Conservation (phyloP, 495 filamentous ascomycete species). For the Achaetomiella virescens region DNA sequence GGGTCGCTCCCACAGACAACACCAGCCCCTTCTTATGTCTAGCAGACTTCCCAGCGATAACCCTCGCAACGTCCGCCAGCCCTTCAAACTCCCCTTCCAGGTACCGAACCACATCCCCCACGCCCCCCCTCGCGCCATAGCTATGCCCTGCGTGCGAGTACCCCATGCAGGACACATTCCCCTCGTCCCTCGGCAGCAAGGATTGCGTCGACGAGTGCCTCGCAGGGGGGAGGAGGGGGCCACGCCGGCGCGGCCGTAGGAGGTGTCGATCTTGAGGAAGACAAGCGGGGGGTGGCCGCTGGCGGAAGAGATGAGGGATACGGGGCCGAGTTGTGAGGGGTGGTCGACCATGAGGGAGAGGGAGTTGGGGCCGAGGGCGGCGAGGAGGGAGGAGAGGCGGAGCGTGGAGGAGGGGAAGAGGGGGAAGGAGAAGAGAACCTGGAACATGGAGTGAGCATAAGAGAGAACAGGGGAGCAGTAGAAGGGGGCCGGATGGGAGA, state of each 20-base stretch:
- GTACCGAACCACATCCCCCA: slow-evolving; percentile 42
- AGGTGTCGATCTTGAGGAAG: slow-evolving; percentile 76
- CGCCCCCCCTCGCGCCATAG: slow-evolving; percentile 44
- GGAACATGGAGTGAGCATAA: slow-evolving; percentile 72
- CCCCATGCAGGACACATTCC: slow-evolving; percentile 48
- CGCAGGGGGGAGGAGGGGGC: slow-evolving; percentile 45
- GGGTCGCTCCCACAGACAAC: slow-evolving; percentile 79
- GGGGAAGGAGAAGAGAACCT: slow-evolving; percentile 74
- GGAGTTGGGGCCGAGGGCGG: slow-evolving; percentile 43
- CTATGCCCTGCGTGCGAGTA: slow-evolving; percentile 79
- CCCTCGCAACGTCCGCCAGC: slow-evolving; percentile 44
- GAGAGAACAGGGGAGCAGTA: slow-evolving; percentile 14
- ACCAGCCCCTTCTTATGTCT: slow-evolving; percentile 33
- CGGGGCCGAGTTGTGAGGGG: slow-evolving; percentile 48
- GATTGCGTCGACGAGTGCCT: slow-evolving; percentile 46
- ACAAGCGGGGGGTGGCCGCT: slow-evolving; percentile 45
- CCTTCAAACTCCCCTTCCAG: slow-evolving; percentile 57
- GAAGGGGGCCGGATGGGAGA: neutral
- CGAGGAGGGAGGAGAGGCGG: slow-evolving; percentile 50
- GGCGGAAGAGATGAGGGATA: slow-evolving; percentile 33
- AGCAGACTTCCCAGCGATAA: slow-evolving; percentile 14
- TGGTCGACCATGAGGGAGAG: slow-evolving; percentile 72
- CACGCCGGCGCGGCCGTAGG: slow-evolving; percentile 70
- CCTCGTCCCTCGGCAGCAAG: slow-evolving; percentile 39
- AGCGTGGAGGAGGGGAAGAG: slow-evolving; percentile 54